A percentile compares a stretch with the other conserved stretches of the same genome.
phyloP scores from a whole-genome alignment of 1,139 yeast species.

The Trichomonascaceae sp. region DNA sequence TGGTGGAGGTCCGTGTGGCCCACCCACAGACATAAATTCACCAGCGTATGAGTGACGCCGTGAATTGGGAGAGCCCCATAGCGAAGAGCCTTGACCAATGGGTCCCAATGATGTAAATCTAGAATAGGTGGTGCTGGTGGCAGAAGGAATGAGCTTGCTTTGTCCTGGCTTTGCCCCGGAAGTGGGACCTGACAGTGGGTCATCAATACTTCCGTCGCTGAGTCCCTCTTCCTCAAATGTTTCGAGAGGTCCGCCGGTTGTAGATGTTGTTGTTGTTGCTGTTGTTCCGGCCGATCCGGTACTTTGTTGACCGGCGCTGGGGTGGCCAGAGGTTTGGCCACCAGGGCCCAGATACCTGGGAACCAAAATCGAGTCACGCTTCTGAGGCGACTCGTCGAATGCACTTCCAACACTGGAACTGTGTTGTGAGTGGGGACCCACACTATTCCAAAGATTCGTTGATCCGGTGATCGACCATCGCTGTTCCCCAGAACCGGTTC shows the following conservation, averaged over 20 bases:
- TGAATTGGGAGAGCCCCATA: conserved; percentile 7
- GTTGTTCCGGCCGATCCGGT: not conserved
- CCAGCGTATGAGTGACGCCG: conserved; percentile 18
- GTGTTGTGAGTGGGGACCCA: too few relatives aligned
- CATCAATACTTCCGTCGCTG: conserved; percentile 7
- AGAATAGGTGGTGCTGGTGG: not conserved
- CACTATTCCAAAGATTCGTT: too few relatives aligned
- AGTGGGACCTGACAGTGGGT: conserved; percentile 2
- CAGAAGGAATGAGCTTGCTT: conserved; percentile 1
- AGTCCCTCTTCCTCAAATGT: not conserved
- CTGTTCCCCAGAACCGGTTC: too few relatives aligned
- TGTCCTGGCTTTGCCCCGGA: conserved; percentile 2
- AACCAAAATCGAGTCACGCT: too few relatives aligned
- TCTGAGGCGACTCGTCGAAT: not conserved
- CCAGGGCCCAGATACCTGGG: too few relatives aligned
- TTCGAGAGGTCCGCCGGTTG: not conserved
- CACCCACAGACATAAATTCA: too few relatives aligned
- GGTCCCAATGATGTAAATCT: not conserved
- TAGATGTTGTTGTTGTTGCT: not conserved
- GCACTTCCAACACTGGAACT: conserved; percentile 1
- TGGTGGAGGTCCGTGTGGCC: conserved; percentile 2
- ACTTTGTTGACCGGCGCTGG: too few relatives aligned
- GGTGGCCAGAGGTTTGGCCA: too few relatives aligned
- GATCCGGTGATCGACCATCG: too few relatives aligned
- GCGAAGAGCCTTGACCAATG: not conserved